Base-by-base conservation (phyloP, 2,329 filamentous ascomycete species). In the Monosporascus sp. region DNA sequence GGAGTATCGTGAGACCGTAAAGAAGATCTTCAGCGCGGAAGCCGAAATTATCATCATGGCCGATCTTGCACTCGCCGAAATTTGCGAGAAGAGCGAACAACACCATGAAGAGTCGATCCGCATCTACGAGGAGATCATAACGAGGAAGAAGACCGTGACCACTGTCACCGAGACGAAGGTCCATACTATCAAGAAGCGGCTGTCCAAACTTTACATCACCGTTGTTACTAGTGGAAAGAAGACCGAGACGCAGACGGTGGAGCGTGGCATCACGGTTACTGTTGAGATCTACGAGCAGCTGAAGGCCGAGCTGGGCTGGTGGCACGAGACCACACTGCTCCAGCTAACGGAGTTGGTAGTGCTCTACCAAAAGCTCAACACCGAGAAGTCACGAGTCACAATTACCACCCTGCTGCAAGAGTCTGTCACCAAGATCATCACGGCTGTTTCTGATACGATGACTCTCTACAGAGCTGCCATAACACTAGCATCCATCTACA, bases 381-480 rank as follows among this genome's bases (percentile, higher is more conserved):
- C 67, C 2, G 62, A 72, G 38, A 69, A 74, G n/a, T 68, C 71
- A 1, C 67, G 69, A 14, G 49, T 60, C 5, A 66, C 69, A 49
- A 72, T 75, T 15, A 60, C 70, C 9, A 61, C 65, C 34, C 55
- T 78, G 1, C 63, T 79, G 0, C 70, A 72, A 48, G 57, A 66
- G 1, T 70, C 72, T 4, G 65, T 74, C 27, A 63, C 72, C 1
- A 72, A 76, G 55, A 68, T 76, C 20, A 64, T 77, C 36, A 65
- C 63, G 0, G 66, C 64, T 1, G 59, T 64, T 9, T 68, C 60
- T 3, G 59, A 62, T 4, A 75, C 76, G 0, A 71, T 75, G 49
- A 70, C 71, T n/a, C 68, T 81, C 17, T 76, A 78, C 55, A 70
- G 76, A 49, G 73, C 76, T 2, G 80, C 78, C 1, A 67, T 70